A percentile compares a stretch with the other conserved stretches of the same genome.
Evolutionary conservation across 768 basidiomycete genomes (phyloP).

Genomic region (Calocybe indica): DNA sequence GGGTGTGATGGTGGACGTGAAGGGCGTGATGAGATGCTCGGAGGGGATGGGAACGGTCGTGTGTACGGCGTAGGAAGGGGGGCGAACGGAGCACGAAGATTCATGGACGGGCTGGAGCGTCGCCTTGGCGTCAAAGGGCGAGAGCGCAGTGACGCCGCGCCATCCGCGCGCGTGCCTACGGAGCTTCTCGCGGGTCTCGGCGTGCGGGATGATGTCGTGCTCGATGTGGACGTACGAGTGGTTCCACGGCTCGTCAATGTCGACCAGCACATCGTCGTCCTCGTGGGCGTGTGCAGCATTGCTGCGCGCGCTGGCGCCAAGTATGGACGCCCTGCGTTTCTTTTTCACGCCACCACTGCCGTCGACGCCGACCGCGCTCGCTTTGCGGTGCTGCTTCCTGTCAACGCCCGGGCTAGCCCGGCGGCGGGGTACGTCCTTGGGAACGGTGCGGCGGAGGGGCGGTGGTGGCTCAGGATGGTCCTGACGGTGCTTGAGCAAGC

Average conservation of each 20-base stretch:
- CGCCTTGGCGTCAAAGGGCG: slow-evolving; percentile 8
- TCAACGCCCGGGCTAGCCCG: slow-evolving; percentile 12
- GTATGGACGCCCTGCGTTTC: slow-evolving; percentile 16
- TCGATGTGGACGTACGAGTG: slow-evolving; percentile 39
- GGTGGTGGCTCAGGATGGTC: slow-evolving; percentile 16
- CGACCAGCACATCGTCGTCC: slow-evolving; percentile 40
- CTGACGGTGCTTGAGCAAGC: slow-evolving; percentile 14
- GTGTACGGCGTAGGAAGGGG: slow-evolving; percentile 61
- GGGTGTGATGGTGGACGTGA: slow-evolving; percentile 57
- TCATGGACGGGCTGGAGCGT: slow-evolving; percentile 3
- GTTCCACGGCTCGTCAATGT: slow-evolving; percentile 44
- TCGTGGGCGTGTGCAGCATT: slow-evolving; percentile 12
- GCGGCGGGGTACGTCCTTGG: not conserved
- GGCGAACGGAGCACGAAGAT: slow-evolving; percentile 27
- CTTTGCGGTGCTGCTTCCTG: slow-evolving; percentile 28
- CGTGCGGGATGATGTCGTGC: slow-evolving; percentile 37
- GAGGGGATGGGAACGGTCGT: slow-evolving; percentile 52
- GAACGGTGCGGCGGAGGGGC: slow-evolving; percentile 25
- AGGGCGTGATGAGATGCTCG: slow-evolving; percentile 56
- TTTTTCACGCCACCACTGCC: slow-evolving; percentile 24
- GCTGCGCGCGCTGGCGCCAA: slow-evolving; percentile 11
- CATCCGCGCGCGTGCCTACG: slow-evolving; percentile 57
- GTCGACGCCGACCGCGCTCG: slow-evolving; percentile 28
- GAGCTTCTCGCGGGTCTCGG: slow-evolving; percentile 41
- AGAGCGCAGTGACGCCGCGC: slow-evolving; percentile 60